Conservation (phyloP, 441 rosid species). For the Euphorbia schlechtendalii region DNA sequence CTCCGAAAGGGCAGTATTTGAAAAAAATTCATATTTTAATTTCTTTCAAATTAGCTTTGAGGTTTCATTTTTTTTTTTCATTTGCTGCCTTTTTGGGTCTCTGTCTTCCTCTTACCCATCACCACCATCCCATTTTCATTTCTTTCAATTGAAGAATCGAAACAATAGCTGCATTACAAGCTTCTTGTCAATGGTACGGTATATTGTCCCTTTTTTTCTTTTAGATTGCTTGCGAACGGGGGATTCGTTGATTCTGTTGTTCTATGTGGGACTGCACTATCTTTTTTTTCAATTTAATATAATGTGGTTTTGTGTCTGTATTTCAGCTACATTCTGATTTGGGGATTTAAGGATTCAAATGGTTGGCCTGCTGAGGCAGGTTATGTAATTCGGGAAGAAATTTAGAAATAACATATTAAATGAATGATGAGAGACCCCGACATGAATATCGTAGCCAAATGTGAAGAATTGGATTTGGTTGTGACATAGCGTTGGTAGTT, state of each 20-base stretch:
- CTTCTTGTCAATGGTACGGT: conserved; percentile 24
- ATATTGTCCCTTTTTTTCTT: conserved; percentile 13
- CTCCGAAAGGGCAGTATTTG: conserved; percentile 49
- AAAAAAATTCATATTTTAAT: conserved; percentile 15
- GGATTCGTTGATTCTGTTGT: too few relatives aligned
- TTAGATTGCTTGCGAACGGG: conserved; percentile 47
- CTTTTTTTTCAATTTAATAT: background rate
- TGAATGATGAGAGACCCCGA: conserved; percentile 71
- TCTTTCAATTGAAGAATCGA: conserved; percentile 1
- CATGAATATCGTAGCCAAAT: conserved; percentile 27
- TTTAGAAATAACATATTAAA: too few relatives aligned
- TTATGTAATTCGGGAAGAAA: too few relatives aligned
- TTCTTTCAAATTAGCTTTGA: background rate
- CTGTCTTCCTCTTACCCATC: conserved; percentile 11
- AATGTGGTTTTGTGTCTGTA: conserved; percentile 7
- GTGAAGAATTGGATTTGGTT: conserved; percentile 27
- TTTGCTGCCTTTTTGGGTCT: conserved; percentile 45
- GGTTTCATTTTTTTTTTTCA: conserved; percentile 13
- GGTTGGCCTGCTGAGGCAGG: conserved; percentile 22
- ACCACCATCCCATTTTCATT: conserved; percentile 4
- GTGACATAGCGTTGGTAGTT: conserved; percentile 27
- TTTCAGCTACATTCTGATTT: conserved; percentile 25
- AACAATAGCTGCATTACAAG: conserved; percentile 1
- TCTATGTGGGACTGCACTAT: background rate
- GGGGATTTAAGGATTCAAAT: conserved; percentile 23